Percentiles rank a stretch among this genome's conserved stretches.
Conservation (phyloP, 2,329 filamentous ascomycete species). For the Colletotrichum eremochloae region DNA sequence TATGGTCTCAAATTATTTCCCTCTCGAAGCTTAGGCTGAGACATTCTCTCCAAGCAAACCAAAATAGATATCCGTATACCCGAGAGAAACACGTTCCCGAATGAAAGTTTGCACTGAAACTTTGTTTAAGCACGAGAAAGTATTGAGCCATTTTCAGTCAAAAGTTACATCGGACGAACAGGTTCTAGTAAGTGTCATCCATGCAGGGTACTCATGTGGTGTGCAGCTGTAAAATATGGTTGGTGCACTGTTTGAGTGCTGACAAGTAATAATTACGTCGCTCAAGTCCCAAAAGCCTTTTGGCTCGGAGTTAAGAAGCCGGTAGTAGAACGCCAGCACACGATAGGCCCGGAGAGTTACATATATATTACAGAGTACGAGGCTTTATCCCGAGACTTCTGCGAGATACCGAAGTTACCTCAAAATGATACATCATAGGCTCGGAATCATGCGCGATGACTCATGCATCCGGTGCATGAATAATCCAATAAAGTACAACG, state of each 20-base stretch:
- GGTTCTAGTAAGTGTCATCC: not conserved
- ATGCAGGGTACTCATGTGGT: not conserved
- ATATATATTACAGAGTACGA: not conserved
- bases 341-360: not conserved
- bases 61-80: not conserved
- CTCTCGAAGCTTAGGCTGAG: not conserved
- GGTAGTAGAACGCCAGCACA: not conserved
- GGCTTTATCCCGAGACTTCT: conserved; percentile 27
- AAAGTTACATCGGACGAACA: not conserved
- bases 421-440: not conserved
- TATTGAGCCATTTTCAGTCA: not conserved
- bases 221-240: not conserved
- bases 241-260: not conserved
- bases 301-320: not conserved
- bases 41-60: not conserved
- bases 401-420: conserved; percentile 23
- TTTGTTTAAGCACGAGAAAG: not conserved
- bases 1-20: not conserved
- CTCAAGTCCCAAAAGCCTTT: not conserved
- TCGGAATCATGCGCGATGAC: not conserved
- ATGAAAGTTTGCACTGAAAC: not conserved
- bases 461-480: conserved; percentile 16
- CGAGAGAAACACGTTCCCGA: not conserved
- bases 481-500: conserved; percentile 4
- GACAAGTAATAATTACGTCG: not conserved